These are phyloP conservation scores for Akanthomyces lecanii DNA, from an alignment of 2,329 filamentous ascomycete species.

Conservation along the genomic window DNA sequence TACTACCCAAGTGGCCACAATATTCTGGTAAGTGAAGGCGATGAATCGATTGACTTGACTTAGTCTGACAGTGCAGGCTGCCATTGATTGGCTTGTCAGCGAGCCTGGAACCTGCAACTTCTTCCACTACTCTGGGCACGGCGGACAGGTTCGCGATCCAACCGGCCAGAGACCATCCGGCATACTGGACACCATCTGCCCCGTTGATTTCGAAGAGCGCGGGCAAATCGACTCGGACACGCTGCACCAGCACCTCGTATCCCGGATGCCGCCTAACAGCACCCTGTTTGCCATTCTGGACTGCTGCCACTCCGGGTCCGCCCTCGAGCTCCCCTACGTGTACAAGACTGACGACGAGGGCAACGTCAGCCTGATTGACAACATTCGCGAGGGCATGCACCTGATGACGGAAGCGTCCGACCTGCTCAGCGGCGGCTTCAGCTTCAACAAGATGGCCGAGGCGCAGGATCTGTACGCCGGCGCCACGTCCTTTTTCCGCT, in stretches of 20 bases:
- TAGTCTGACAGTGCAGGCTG: constrained; percentile 27
- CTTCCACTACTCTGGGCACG: constrained; percentile 57
- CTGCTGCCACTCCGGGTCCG: constrained; percentile 55
- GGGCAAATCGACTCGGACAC: constrained; percentile 56
- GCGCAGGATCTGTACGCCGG: constrained; percentile 16
- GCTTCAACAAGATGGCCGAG: constrained; percentile 15
- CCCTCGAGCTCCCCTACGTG: constrained; percentile 54
- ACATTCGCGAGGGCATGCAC: constrained; percentile 8
- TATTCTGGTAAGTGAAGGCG: constrained; percentile 46
- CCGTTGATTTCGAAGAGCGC: constrained; percentile 49
- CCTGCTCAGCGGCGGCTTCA: constrained; percentile 12
- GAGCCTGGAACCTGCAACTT: constrained; percentile 54
- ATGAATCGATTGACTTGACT: constrained; percentile 38
- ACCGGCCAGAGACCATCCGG: constrained; percentile 55
- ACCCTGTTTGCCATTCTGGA: constrained; percentile 55
- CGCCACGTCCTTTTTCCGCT: constrained; percentile 15
- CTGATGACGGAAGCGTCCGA: constrained; percentile 14
- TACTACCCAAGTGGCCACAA: constrained; percentile 55
- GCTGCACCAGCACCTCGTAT: constrained; percentile 61
- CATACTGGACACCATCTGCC: constrained; percentile 56
- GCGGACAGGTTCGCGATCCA: constrained; percentile 51
- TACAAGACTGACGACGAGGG: constrained; percentile 31
- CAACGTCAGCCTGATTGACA: constrained; percentile 15
- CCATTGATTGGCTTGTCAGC: constrained; percentile 57
- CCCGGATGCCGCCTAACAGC: constrained; percentile 60